Percentiles rank a stretch among this genome's conserved stretches.
phyloP scores from a whole-genome alignment of 2,329 filamentous ascomycete genomes.

The Falciphora oryzae region DNA sequence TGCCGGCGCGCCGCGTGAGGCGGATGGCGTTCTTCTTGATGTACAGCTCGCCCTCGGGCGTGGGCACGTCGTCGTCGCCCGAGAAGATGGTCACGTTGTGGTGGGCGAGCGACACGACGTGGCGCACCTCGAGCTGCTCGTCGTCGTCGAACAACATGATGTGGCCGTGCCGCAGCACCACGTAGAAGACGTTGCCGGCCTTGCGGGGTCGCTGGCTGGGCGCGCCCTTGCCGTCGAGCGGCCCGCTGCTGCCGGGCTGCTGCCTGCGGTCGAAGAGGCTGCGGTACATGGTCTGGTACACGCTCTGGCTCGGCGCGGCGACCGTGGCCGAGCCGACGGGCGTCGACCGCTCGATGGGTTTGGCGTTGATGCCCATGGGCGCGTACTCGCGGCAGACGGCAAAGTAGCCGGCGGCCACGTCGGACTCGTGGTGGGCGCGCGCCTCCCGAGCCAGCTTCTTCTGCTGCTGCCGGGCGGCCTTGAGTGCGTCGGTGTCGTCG shows the following conservation, averaged over 20 bases:
- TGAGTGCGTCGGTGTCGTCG: slow-evolving; percentile 61
- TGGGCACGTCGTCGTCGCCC: slow-evolving; percentile 55
- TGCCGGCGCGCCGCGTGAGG: slow-evolving; percentile 61
- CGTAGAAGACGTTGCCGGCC: slow-evolving; percentile 86
- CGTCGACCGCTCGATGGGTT: slow-evolving; percentile 80
- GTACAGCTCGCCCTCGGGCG: slow-evolving; percentile 88
- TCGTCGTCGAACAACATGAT: slow-evolving; percentile 97
- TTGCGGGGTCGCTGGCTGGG: slow-evolving; percentile 51
- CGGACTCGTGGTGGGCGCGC: slow-evolving; percentile 50
- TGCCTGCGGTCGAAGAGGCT: slow-evolving; percentile 85
- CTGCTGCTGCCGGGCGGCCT: slow-evolving; percentile 35
- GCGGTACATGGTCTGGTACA: slow-evolving; percentile 97
- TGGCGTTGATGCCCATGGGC: slow-evolving; percentile 85
- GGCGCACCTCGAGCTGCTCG: slow-evolving; percentile 89
- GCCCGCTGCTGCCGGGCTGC: slow-evolving; percentile 31
- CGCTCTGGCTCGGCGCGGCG: slow-evolving; percentile 77
- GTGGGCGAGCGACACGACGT: slow-evolving; percentile 88
- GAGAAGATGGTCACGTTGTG: slow-evolving; percentile 82
- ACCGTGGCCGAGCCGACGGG: slow-evolving; percentile 71
- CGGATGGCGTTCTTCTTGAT: slow-evolving; percentile 91
- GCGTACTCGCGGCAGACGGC: slow-evolving; percentile 92
- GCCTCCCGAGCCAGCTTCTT: slow-evolving; percentile 53
- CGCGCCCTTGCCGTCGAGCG: slow-evolving; percentile 41
- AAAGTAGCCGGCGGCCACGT: slow-evolving; percentile 87
- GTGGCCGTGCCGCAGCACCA: slow-evolving; percentile 86